Percentiles rank a stretch among this genome's conserved stretches.
phyloP scores from a whole-genome alignment of 768 basidiomycete genomes.

The Tricholoma matsutake region DNA sequence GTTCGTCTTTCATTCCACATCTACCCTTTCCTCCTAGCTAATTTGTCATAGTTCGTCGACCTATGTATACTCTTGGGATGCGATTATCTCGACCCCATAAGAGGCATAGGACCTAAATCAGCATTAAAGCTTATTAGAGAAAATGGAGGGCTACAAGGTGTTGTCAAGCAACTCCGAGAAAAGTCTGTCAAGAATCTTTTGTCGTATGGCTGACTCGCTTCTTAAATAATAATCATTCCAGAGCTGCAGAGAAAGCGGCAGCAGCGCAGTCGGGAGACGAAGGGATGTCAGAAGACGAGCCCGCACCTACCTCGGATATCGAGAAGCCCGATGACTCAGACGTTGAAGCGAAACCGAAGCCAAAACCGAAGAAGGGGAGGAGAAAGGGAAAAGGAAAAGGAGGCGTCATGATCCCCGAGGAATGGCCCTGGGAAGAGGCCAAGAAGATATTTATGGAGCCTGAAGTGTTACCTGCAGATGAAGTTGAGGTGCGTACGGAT shows the following conservation, averaged over 20 bases:
- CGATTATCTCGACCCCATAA: slow-evolving; percentile 99
- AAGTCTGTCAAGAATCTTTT: slow-evolving; percentile 47
- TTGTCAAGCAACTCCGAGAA: slow-evolving; percentile 75
- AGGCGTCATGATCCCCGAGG: slow-evolving; percentile 80
- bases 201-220: not conserved
- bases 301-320: slow-evolving; percentile 44
- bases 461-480: slow-evolving; percentile 81
- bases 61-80: slow-evolving; percentile 96
- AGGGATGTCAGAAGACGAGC: slow-evolving; percentile 29
- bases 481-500: slow-evolving; percentile 63
- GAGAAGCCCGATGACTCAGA: slow-evolving; percentile 37
- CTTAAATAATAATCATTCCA: slow-evolving; percentile 17
- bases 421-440: slow-evolving; percentile 97
- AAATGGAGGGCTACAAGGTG: slow-evolving; percentile 63
- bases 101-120: slow-evolving; percentile 92
- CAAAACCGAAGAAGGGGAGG: slow-evolving; percentile 39
- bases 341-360: slow-evolving; percentile 25
- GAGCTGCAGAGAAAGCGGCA: slow-evolving; percentile 43
- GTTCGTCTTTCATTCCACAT: slow-evolving; percentile 34
- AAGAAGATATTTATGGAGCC: slow-evolving; percentile 88
- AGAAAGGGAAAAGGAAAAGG: slow-evolving; percentile 52
- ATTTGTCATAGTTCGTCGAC: slow-evolving; percentile 75
- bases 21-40: not conserved
- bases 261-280: slow-evolving; percentile 27
- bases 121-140: slow-evolving; percentile 92